Conservation (phyloP, 257 asterid genomes). For the Eustoma russellianum region DNA sequence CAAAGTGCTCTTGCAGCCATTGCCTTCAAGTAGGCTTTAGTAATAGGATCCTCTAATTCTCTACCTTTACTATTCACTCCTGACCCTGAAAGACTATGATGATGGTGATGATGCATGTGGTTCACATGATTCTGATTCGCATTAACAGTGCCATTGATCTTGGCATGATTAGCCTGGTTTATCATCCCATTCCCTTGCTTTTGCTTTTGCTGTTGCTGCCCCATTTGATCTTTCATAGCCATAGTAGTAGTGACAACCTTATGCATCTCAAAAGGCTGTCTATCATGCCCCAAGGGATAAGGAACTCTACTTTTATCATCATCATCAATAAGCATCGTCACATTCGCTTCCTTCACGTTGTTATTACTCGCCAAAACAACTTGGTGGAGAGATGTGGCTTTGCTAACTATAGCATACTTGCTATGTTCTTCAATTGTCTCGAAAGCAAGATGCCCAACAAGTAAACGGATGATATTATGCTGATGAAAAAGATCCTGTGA, state of each 20-base stretch:
- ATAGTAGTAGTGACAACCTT: conserved; percentile 42
- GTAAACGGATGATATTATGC: conserved; percentile 28
- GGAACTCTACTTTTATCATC: conserved; percentile 28
- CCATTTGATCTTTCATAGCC: conserved; percentile 34
- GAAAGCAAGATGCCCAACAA: conserved; percentile 33
- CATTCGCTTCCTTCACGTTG: background rate
- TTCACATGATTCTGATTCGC: conserved; percentile 5
- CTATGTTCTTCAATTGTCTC: conserved; percentile 32
- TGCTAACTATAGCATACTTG: conserved; percentile 27
- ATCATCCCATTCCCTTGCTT: conserved; percentile 3
- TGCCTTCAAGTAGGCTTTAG: conserved; percentile 60
- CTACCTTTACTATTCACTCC: conserved; percentile 46
- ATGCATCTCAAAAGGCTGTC: conserved; percentile 42
- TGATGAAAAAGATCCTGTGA: conserved; percentile 39
- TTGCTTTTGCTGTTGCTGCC: conserved; percentile 6
- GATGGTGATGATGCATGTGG: conserved; percentile 18
- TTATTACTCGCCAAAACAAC: conserved; percentile 19
- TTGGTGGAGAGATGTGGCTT: conserved; percentile 25
- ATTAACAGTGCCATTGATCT: conserved; percentile 14
- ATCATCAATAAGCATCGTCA: conserved; percentile 18
- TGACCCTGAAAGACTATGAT: conserved; percentile 21
- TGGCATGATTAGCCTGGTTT: conserved; percentile 8
- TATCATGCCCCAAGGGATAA: conserved; percentile 32
- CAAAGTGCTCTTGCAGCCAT: conserved; percentile 88
- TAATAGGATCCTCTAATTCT: conserved; percentile 65